A percentile compares a stretch with the other conserved stretches of the same genome.
Conservation (phyloP, 768 basidiomycete genomes). For the Strobilomyces confusus region DNA sequence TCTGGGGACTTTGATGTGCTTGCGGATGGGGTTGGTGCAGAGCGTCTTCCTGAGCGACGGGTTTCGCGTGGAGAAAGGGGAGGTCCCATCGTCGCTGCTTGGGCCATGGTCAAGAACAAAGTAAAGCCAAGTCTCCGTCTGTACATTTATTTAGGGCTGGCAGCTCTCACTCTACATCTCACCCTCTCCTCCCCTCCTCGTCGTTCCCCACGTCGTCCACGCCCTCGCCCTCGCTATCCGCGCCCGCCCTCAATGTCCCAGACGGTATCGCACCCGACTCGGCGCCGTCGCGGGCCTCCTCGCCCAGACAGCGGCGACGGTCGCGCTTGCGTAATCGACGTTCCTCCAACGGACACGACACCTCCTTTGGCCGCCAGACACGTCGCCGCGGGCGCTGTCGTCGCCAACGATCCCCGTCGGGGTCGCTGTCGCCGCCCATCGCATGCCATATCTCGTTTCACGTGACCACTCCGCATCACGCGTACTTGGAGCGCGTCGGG, state of each 20-base stretch:
- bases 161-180: conserved; percentile 17
- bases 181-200: neutral
- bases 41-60: conserved; percentile 72
- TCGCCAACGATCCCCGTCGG: conserved; percentile 13
- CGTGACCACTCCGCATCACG: conserved; percentile 20
- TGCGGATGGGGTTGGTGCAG: conserved; percentile 60
- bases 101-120: conserved; percentile 46
- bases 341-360: neutral
- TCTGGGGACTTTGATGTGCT: conserved; percentile 73
- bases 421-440: conserved; percentile 6
- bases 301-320: neutral
- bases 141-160: conserved; percentile 37
- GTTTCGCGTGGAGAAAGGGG: conserved; percentile 75
- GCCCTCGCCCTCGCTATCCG: neutral
- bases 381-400: conserved; percentile 1
- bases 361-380: neutral
- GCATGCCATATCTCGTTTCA: conserved; percentile 22
- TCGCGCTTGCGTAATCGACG: conserved; percentile 4
- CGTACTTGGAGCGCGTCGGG: conserved; percentile 4
- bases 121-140: neutral
- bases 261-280: neutral
- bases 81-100: conserved; percentile 69
- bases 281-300: conserved; percentile 3
- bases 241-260: neutral
- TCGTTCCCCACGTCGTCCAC: neutral